Evolutionary conservation across 352 stramenopile species (phyloP).

Genomic region (Pythium vanterpoolii): DNA sequence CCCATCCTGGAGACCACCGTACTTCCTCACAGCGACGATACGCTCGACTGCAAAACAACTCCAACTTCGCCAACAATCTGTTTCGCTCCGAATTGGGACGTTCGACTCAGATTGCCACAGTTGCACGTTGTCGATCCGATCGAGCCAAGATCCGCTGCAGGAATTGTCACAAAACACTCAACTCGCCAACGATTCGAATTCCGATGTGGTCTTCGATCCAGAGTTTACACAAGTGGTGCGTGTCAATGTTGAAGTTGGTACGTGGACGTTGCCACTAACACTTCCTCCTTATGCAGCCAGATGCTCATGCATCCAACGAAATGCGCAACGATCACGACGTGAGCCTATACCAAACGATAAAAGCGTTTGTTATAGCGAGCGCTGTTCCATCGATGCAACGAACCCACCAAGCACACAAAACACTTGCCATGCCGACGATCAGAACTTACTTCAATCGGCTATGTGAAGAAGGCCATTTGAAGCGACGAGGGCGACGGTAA

Average conservation of each 20-base stretch:
- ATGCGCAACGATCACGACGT: neutral
- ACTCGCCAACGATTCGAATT: neutral
- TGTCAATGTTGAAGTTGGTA: neutral
- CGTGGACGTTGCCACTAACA: neutral
- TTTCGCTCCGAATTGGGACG: conserved; percentile 9
- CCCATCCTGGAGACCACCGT: conserved; percentile 22
- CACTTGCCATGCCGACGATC: neutral
- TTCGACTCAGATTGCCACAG: conserved; percentile 1
- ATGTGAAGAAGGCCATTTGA: conserved; percentile 22
- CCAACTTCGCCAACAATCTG: neutral
- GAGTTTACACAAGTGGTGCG: conserved; percentile 16
- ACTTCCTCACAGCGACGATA: neutral
- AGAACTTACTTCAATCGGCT: conserved; percentile 17
- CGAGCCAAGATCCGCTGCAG: conserved; percentile 5
- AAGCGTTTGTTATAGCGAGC: conserved; percentile 14
- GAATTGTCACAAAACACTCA: neutral
- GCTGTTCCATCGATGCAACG: conserved; percentile 18
- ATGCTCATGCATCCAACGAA: neutral
- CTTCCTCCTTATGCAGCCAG: neutral
- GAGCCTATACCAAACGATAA: conserved; percentile 18
- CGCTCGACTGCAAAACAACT: neutral
- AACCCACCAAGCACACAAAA: neutral
- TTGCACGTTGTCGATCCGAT: conserved; percentile 17
- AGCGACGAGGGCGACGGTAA: conserved; percentile 14
- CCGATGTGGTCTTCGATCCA: conserved; percentile 15